Evolutionary conservation across 257 asterid genomes (phyloP).

Genomic region (Solanum pennellii): DNA sequence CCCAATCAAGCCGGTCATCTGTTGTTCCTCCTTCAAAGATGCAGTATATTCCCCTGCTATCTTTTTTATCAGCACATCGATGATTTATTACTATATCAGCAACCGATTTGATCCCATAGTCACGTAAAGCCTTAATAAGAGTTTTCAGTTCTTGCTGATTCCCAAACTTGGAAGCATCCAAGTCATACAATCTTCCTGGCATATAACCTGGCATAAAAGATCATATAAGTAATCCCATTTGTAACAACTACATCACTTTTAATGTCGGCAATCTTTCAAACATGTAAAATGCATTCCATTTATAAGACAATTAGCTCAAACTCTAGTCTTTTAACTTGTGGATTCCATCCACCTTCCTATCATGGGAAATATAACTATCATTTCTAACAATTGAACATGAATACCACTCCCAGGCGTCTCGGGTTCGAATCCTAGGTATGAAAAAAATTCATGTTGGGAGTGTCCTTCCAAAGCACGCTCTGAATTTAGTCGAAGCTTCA

Average conservation of each 20-base stretch:
- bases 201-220: background rate
- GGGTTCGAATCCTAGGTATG: accelerated
- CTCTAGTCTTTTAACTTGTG: background rate
- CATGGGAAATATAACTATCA: background rate
- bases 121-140: background rate
- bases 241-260: background rate
- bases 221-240: background rate
- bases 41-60: background rate
- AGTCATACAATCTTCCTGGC: background rate
- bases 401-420: too few relatives aligned
- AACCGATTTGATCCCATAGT: background rate
- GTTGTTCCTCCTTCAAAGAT: background rate
- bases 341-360: background rate
- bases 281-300: background rate
- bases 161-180: background rate
- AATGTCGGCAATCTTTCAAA: background rate
- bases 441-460: too few relatives aligned
- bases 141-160: background rate
- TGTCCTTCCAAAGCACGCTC: accelerated
- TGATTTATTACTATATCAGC: background rate
- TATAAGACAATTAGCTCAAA: background rate
- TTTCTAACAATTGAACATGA: background rate
- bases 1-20: background rate
- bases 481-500: accelerated
- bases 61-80: background rate